Evolutionary conservation across 148 eudicot genomes (phyloP), one percentile per base, ranked within the genome.

Genomic region (Camellia lanceoleosa): DNA sequence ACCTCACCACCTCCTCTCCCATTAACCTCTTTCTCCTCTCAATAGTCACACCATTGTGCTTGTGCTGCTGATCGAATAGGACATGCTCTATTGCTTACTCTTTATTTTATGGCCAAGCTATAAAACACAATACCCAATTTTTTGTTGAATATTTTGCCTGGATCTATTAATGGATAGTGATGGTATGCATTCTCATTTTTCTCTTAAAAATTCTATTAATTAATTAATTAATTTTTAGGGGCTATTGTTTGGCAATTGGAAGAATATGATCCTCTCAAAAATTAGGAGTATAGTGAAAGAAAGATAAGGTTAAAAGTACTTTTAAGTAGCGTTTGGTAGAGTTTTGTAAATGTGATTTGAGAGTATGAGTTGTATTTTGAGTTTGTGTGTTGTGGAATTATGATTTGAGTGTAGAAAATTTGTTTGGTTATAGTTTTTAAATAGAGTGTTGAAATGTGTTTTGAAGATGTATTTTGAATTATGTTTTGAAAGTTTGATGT

Each of bases 41-140:
- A 30, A 30, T 30, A 30, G 38, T 30, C 98, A 74, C 93, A 95
- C 83, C 96, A 97, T 6, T 95, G 98, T 88, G 98, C 97, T 74
- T 95, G 98, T 88, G 98, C 98, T 58, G 98, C 98, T 84, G 98
- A 95, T 85, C 90, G 98, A 81, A 95, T 97, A 75, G 98, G 98
- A 46, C 98, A 95, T 86, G 98, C 96, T 82, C 78, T 95, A 67
- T 86, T 95, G 88, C 97, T 93, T 81, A 85, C 96, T 77, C 87
- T 30, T 30, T 30, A 30, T 30, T 95, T 5, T 93, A 95, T 87
- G 97, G 97, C 76, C 98, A 95, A 83, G 97, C 98, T 70, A 95
- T 95, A 96, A 93, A 88, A 79, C 98, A 95, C 58, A 95, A 95
- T 82, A 95, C 97, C 77, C 97, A 95, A 80, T 95, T 95, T 87